A percentile compares a stretch with the other conserved stretches of the same genome.
Evolutionary conservation across 2,329 filamentous ascomycete species (phyloP).

Genomic region (Penicillium sp.): DNA sequence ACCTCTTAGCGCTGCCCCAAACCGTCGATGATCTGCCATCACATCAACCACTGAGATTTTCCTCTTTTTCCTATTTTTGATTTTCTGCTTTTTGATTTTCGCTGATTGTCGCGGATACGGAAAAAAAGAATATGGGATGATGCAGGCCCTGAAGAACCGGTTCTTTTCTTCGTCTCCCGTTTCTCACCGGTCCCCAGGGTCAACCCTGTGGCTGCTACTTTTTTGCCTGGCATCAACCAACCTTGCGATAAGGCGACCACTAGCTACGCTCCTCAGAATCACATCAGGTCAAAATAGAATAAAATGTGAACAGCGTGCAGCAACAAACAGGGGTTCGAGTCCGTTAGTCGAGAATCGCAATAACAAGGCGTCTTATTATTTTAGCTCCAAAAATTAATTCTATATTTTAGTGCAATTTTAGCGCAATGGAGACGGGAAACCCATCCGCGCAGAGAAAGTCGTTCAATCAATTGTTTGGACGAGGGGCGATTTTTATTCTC

Average conservation of each 20-base stretch:
- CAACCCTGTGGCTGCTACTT: neutral
- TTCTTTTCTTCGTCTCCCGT: neutral
- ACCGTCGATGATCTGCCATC: slow-evolving; percentile 25
- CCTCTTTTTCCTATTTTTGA: slow-evolving; percentile 7
- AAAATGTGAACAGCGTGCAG: slow-evolving; percentile 20
- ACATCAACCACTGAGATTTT: slow-evolving; percentile 13
- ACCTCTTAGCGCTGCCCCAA: slow-evolving; percentile 19
- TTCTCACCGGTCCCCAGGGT: neutral
- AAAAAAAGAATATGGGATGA: neutral
- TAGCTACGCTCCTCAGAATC: neutral
- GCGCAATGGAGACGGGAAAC: slow-evolving; percentile 6
- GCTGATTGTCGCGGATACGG: neutral
- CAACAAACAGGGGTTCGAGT: slow-evolving; percentile 27
- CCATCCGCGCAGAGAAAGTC: slow-evolving; percentile 3
- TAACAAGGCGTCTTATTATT: slow-evolving; percentile 7
- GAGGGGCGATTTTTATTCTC: neutral
- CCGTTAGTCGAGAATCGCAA: slow-evolving; percentile 9
- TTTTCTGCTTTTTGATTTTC: neutral
- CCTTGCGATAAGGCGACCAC: neutral
- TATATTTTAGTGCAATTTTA: slow-evolving; percentile 3
- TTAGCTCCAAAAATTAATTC: neutral
- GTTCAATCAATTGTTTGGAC: neutral
- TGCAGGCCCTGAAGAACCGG: neutral
- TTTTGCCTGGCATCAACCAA: neutral
- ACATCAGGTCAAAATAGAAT: neutral